Conservation (phyloP, 768 basidiomycete genomes). For the Pulveroboletus ravenelii region DNA sequence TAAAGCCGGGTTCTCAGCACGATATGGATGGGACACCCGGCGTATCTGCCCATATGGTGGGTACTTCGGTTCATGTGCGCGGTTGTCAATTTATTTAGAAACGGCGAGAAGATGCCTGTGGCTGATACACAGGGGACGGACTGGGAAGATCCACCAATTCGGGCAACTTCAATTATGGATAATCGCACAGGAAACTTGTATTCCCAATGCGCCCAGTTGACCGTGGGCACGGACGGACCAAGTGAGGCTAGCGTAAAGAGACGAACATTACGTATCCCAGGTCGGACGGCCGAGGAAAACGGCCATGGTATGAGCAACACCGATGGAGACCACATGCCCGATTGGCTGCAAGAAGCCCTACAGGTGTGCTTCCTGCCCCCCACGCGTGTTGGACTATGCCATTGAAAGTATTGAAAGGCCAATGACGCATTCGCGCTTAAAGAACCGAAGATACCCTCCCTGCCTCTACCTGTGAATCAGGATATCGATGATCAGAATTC, state of each 20-base stretch:
- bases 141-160: slow-evolving; percentile 65
- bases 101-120: slow-evolving; percentile 14
- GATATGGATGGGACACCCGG: slow-evolving; percentile 8
- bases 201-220: slow-evolving; percentile 24
- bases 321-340: slow-evolving; percentile 36
- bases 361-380: slow-evolving; percentile 37
- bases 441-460: slow-evolving; percentile 45
- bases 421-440: slow-evolving; percentile 51
- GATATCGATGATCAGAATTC: slow-evolving; percentile 8
- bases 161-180: slow-evolving; percentile 57
- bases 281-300: slow-evolving; percentile 2
- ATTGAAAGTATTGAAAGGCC: slow-evolving; percentile 34
- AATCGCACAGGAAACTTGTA: slow-evolving; percentile 66
- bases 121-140: slow-evolving; percentile 28
- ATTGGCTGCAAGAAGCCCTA: slow-evolving; percentile 63
- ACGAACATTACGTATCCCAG: slow-evolving; percentile 11
- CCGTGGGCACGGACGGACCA: slow-evolving; percentile 5
- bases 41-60: slow-evolving; percentile 19
- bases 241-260: slow-evolving; percentile 8
- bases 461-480: slow-evolving; percentile 13
- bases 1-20: slow-evolving; percentile 3
- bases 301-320: slow-evolving; percentile 4
- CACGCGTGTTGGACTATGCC: slow-evolving; percentile 1
- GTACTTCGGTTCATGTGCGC: slow-evolving; percentile 8
- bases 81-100: slow-evolving; percentile 6